A percentile compares a stretch with the other conserved stretches of the same genome.
Evolutionary conservation across 2,329 filamentous ascomycete genomes (phyloP).

Genomic region (Fusarium sp.): DNA sequence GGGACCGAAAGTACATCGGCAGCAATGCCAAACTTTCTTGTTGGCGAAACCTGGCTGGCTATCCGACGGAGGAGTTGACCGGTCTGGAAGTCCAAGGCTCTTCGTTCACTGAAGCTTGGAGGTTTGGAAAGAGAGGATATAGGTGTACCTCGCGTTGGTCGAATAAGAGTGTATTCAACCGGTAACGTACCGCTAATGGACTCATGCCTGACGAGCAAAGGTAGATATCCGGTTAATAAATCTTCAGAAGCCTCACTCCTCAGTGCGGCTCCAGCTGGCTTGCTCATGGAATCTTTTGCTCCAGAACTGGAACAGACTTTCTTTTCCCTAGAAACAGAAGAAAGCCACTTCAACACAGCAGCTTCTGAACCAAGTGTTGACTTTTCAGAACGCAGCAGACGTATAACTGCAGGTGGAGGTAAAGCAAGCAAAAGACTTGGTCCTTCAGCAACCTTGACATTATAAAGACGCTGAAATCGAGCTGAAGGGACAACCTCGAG

Average conservation of each 20-base stretch:
- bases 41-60: conserved; percentile 57
- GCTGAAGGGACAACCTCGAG: conserved; percentile 50
- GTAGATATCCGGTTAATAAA: conserved; percentile 51
- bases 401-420: conserved; percentile 55
- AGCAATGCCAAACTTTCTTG: conserved; percentile 58
- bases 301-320: conserved; percentile 10
- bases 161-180: conserved; percentile 58
- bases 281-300: conserved; percentile 7
- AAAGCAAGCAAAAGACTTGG: conserved; percentile 56
- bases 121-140: conserved; percentile 52
- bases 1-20: conserved; percentile 44
- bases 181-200: conserved; percentile 44
- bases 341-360: conserved; percentile 58
- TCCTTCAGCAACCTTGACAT: conserved; percentile 56
- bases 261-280: not conserved
- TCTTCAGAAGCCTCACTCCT: conserved; percentile 4
- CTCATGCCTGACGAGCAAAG: conserved; percentile 55
- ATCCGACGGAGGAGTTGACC: conserved; percentile 60
- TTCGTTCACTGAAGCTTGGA: conserved; percentile 51
- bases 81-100: conserved; percentile 57
- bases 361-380: conserved; percentile 58
- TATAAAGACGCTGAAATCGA: conserved; percentile 56
- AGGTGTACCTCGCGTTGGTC: conserved; percentile 51
- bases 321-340: conserved; percentile 36
- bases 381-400: conserved; percentile 61